Evolutionary conservation across 2,329 filamentous ascomycete genomes (phyloP).

Genomic region (Claviceps monticola): DNA sequence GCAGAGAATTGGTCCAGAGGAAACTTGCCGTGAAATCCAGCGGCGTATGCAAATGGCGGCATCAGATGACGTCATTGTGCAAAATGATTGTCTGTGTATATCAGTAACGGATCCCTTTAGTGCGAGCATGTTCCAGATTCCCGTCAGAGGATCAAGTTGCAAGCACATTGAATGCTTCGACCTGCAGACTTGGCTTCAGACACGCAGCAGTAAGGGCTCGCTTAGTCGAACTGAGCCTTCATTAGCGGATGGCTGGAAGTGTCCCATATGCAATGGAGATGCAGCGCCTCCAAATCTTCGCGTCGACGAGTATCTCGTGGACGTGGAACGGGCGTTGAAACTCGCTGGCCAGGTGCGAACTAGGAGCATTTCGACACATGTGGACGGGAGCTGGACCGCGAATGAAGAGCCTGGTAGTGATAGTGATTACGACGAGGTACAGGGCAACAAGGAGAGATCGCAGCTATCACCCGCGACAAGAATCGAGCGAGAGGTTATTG

Average conservation of each 20-base stretch:
- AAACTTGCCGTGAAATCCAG: conserved; percentile 45
- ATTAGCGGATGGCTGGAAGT: conserved; percentile 64
- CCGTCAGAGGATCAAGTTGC: conserved; percentile 58
- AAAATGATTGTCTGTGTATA: conserved; percentile 40
- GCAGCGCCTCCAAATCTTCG: conserved; percentile 58
- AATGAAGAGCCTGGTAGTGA: conserved; percentile 17
- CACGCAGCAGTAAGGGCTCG: conserved; percentile 36
- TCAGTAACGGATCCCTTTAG: conserved; percentile 56
- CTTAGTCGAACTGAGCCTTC: conserved; percentile 30
- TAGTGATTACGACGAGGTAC: conserved; percentile 5
- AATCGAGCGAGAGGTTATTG: conserved; percentile 10
- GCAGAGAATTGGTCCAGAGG: conserved; percentile 26
- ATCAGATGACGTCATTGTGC: conserved; percentile 47
- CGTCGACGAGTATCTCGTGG: conserved; percentile 59
- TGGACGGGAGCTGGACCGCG: conserved; percentile 20
- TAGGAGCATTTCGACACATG: conserved; percentile 17
- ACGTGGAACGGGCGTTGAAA: conserved; percentile 42
- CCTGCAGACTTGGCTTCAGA: conserved; percentile 64
- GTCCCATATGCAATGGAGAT: conserved; percentile 69
- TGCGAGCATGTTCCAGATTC: conserved; percentile 48
- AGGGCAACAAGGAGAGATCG: neutral
- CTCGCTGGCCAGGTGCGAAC: conserved; percentile 9
- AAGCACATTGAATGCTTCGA: conserved; percentile 83
- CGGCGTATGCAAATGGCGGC: conserved; percentile 23
- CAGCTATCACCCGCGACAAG: neutral